phyloP scores from a whole-genome alignment of 2,329 filamentous ascomycete species.

The Colletotrichum lindemuthianum region DNA sequence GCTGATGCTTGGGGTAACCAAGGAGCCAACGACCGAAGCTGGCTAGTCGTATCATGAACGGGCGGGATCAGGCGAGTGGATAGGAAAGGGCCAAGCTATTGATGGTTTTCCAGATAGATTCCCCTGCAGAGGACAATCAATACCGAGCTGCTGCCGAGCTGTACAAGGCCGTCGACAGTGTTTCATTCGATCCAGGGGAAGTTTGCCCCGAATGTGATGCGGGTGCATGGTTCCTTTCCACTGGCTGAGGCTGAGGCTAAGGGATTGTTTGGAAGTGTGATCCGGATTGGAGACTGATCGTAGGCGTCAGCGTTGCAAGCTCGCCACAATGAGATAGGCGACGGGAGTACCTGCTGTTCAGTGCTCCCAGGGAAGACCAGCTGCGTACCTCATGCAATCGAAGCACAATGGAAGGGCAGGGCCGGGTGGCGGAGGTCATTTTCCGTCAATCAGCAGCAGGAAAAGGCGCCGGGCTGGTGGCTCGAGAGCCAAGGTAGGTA shows the following conservation, averaged over 20 bases:
- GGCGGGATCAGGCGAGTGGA: constrained; percentile 1
- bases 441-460: constrained; percentile 29
- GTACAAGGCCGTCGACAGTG: constrained; percentile 9
- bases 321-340: constrained; percentile 4
- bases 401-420: constrained; percentile 1
- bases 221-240: constrained; percentile 14
- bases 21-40: neutral
- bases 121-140: constrained; percentile 22
- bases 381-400: neutral
- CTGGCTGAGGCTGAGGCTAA: neutral
- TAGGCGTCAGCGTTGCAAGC: neutral
- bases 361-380: too few species aligned
- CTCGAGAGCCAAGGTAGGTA: neutral
- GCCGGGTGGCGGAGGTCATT: constrained; percentile 6
- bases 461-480: constrained; percentile 12
- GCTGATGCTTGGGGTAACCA: neutral
- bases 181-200: constrained; percentile 24
- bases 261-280: neutral
- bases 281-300: neutral
- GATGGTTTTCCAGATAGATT: constrained; percentile 5
- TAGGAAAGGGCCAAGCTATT: neutral
- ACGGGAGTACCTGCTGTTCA: neutral
- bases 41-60: too few species aligned
- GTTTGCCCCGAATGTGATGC: neutral
- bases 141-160: constrained; percentile 6